phyloP scores from a whole-genome alignment of 345 rosid species.

The Brassica juncea region DNA sequence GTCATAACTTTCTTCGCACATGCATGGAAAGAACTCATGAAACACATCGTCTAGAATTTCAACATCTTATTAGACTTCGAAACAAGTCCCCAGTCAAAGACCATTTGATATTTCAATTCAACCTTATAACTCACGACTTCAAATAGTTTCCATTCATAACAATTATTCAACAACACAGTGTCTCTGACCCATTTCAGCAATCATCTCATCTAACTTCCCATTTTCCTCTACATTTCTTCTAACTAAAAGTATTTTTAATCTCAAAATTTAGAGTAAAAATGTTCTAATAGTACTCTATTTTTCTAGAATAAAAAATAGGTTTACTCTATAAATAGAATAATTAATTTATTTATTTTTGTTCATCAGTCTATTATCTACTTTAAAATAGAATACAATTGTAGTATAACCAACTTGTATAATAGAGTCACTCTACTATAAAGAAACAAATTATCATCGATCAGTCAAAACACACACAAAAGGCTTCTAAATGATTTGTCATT shows the following conservation, averaged over 20 bases:
- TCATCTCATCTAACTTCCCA: neutral
- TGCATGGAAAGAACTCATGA: neutral
- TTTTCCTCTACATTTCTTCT: neutral
- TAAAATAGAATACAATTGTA: too few species aligned
- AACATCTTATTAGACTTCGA: neutral
- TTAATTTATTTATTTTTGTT: too few species aligned
- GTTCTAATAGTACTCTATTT: too few species aligned
- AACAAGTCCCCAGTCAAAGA: neutral
- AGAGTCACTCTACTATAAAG: too few species aligned
- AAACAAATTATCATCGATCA: neutral
- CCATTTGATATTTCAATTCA: slow-evolving; percentile 34
- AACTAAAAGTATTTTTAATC: too few species aligned
- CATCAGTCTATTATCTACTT: too few species aligned
- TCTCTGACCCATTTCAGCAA: slow-evolving; percentile 12
- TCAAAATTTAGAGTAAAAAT: too few species aligned
- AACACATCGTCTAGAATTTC: neutral
- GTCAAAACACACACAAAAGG: slow-evolving; percentile 7
- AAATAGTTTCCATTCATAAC: neutral
- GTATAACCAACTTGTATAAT: too few species aligned
- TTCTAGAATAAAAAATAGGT: too few species aligned
- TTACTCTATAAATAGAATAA: too few species aligned
- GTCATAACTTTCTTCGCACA: neutral
- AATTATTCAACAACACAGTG: neutral
- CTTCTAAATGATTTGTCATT: neutral
- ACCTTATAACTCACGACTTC: slow-evolving; percentile 10